A percentile compares a stretch with the other conserved stretches of the same genome.
phyloP scores from a whole-genome alignment of 2,329 filamentous ascomycete genomes.

The Pseudocercospora fijiensis region DNA sequence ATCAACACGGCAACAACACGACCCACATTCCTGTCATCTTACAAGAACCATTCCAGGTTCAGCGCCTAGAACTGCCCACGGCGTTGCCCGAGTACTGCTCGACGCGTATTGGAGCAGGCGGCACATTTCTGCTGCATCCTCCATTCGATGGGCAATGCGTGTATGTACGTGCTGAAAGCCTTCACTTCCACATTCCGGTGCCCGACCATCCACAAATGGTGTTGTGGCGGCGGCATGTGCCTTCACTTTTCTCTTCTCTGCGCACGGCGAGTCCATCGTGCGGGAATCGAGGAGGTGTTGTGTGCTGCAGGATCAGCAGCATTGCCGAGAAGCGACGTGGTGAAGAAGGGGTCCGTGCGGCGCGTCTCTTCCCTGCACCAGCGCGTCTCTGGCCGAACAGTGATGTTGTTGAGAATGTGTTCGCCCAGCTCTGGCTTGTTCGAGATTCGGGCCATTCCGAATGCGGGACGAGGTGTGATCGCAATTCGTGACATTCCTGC shows the following conservation, averaged over 20 bases:
- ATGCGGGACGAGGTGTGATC: conserved; percentile 48
- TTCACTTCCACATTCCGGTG: not conserved
- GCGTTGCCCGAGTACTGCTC: conserved; percentile 4
- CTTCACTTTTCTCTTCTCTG: not conserved
- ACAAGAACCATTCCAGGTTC: conserved; percentile 10
- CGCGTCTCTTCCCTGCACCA: not conserved
- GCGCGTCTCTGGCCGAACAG: not conserved
- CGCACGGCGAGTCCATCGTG: not conserved
- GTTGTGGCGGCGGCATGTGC: not conserved
- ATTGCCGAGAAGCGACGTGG: not conserved
- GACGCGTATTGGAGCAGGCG: not conserved
- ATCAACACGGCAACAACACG: conserved; percentile 26
- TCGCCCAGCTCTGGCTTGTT: conserved; percentile 30
- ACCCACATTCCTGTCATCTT: conserved; percentile 33
- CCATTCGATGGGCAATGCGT: not conserved
- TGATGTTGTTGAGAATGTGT: conserved; percentile 13
- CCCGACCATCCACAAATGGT: too few relatives aligned
- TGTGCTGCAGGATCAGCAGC: not conserved
- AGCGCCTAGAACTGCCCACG: conserved; percentile 3
- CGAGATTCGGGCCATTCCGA: conserved; percentile 43
- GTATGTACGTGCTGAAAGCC: not conserved
- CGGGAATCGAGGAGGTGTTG: conserved; percentile 1
- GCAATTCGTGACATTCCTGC: conserved; percentile 39
- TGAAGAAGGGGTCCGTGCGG: not conserved
- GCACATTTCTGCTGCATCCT: not conserved